Conservation (phyloP, 192 early-diverging fungal genomes). For the Linnemannia elongata region DNA sequence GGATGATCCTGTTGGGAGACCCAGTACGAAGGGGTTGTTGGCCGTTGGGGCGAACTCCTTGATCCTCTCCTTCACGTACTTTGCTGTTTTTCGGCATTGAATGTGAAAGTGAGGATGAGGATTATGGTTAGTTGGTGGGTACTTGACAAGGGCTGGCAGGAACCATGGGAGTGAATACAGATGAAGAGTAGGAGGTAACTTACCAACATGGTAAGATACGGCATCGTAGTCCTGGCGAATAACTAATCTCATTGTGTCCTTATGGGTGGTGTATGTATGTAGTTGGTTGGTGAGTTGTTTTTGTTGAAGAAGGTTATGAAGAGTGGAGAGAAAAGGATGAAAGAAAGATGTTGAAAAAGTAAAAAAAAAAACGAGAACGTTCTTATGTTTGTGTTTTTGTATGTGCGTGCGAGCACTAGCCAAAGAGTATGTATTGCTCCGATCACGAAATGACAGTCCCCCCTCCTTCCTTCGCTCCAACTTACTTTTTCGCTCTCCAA, state of each 20-base stretch:
- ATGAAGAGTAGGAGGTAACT: neutral
- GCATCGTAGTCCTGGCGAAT: constrained; percentile 78
- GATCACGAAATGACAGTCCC: neutral
- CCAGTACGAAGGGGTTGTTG: constrained; percentile 85
- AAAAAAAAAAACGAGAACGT: neutral
- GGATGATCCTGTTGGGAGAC: constrained; percentile 88
- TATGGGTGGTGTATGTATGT: constrained; percentile 7
- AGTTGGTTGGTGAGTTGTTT: neutral
- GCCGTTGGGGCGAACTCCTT: constrained; percentile 79
- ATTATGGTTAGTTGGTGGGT: too few species aligned
- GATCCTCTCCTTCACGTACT: constrained; percentile 85
- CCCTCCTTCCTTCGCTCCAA: neutral
- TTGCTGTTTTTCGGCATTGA: constrained; percentile 60
- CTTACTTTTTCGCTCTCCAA: neutral
- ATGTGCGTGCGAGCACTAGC: neutral
- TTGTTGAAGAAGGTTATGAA: neutral
- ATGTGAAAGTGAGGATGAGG: neutral
- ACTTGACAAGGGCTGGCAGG: too few species aligned
- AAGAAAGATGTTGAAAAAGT: neutral
- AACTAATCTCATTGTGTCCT: constrained; percentile 75
- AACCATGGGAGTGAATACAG: neutral
- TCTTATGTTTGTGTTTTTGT: neutral
- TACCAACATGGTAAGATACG: constrained; percentile 77
- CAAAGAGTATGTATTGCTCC: neutral
- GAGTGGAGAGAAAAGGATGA: neutral